Percentiles rank a stretch among this genome's conserved stretches.
Conservation (phyloP, 352 stramenopile genomes). For the Phytophthora cryptogea region DNA sequence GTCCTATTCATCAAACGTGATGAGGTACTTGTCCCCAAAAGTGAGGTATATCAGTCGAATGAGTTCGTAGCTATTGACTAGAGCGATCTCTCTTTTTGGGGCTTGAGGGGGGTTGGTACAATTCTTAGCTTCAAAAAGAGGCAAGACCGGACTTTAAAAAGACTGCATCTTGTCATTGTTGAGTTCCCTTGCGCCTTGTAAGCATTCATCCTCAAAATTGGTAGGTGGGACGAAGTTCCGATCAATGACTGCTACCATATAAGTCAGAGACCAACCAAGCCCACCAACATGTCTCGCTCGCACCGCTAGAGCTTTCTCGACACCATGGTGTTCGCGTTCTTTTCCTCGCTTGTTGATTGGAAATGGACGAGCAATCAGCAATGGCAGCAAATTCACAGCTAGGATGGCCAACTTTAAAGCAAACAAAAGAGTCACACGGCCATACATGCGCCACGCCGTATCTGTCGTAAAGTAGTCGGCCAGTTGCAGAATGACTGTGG, state of each 20-base stretch:
- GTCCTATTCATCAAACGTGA: slow-evolving; percentile 31
- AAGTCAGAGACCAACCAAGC: slow-evolving; percentile 8
- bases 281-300: slow-evolving; percentile 7
- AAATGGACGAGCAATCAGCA: slow-evolving; percentile 20
- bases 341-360: neutral
- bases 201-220: too few relatives aligned
- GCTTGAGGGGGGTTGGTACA: too few relatives aligned
- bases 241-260: slow-evolving; percentile 11
- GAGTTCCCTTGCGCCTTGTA: too few relatives aligned
- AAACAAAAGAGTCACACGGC: slow-evolving; percentile 26
- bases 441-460: slow-evolving; percentile 30
- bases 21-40: slow-evolving; percentile 24
- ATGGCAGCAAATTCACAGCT: slow-evolving; percentile 29
- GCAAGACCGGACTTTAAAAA: too few relatives aligned
- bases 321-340: slow-evolving; percentile 1
- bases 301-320: slow-evolving; percentile 24
- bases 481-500: slow-evolving; percentile 22
- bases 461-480: slow-evolving; percentile 30
- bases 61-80: slow-evolving; percentile 34
- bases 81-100: too few relatives aligned
- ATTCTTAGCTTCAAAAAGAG: too few relatives aligned
- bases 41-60: slow-evolving; percentile 30
- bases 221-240: too few relatives aligned
- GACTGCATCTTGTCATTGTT: too few relatives aligned
- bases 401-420: slow-evolving; percentile 39